phyloP scores from a whole-genome alignment of 306 rosid species.

The Fragaria vesca region DNA sequence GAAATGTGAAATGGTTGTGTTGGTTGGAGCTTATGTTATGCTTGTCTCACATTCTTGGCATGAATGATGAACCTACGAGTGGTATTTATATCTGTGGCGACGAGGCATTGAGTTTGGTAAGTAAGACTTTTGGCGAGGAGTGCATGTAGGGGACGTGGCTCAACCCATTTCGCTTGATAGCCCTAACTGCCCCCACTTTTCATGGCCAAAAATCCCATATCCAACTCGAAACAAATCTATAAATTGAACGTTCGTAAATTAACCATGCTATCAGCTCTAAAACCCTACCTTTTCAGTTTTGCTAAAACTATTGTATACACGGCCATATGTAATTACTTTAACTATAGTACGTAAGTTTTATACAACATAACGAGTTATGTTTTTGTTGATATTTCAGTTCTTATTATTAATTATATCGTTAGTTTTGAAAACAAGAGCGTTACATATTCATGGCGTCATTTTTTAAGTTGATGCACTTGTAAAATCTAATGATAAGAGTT shows the following conservation, averaged over 20 bases:
- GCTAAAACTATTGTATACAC: no score
- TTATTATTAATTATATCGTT: no score
- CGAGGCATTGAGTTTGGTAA: background rate
- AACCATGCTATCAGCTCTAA: no score
- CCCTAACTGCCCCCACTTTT: background rate
- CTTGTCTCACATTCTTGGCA: conserved; percentile 1
- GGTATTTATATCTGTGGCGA: background rate
- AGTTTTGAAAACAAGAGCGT: no score
- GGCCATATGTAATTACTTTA: no score
- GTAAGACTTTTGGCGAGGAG: background rate
- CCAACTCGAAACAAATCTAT: background rate
- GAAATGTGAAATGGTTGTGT: background rate
- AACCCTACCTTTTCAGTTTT: no score
- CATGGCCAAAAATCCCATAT: background rate
- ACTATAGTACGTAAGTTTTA: no score
- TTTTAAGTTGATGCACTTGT: no score
- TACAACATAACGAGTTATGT: no score
- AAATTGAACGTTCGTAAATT: background rate
- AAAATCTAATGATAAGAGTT: no score
- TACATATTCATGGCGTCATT: no score
- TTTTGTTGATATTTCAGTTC: no score
- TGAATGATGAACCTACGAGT: background rate
- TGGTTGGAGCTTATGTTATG: background rate
- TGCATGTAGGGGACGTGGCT: conserved; percentile 13
- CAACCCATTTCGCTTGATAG: background rate